Percentiles rank a stretch among this genome's conserved stretches.
Evolutionary conservation across 768 basidiomycete species (phyloP).

Genomic region (Suillus cothurnatus): DNA sequence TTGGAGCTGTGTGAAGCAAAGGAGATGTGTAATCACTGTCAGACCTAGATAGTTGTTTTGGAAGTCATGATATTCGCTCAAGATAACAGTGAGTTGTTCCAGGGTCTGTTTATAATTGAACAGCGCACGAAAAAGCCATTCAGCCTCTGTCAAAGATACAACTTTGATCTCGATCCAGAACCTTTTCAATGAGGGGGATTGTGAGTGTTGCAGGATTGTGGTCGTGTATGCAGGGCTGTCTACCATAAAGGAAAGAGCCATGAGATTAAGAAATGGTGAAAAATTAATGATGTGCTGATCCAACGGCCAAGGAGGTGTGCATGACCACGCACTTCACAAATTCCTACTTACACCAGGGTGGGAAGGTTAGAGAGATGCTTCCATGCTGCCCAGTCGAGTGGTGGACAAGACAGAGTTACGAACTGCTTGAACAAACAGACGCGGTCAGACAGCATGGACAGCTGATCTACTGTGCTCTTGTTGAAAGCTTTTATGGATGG

Average conservation of each 20-base stretch:
- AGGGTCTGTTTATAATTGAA: not conserved
- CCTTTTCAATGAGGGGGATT: not conserved
- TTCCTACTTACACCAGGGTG: not conserved
- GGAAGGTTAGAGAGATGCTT: not conserved
- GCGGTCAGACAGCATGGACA: not conserved
- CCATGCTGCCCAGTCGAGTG: not conserved
- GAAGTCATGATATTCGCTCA: not conserved
- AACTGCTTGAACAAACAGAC: not conserved
- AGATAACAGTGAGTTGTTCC: not conserved
- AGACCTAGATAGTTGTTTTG: not conserved
- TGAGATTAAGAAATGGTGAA: not conserved
- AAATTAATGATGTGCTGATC: not conserved
- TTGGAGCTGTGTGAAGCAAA: not conserved
- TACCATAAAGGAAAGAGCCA: not conserved
- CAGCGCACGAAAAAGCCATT: not conserved
- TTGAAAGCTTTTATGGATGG: not conserved
- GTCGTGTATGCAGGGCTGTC: not conserved
- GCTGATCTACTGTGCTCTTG: not conserved
- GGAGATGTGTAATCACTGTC: not conserved
- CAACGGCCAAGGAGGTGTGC: not conserved
- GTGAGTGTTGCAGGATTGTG: not conserved
- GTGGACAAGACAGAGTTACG: not conserved
- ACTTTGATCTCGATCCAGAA: not conserved
- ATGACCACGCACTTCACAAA: not conserved
- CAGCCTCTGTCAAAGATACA: not conserved